Percentiles rank a stretch among this genome's conserved stretches.
phyloP scores from a whole-genome alignment of 768 basidiomycete species.

The Kwoniella shandongensis region DNA sequence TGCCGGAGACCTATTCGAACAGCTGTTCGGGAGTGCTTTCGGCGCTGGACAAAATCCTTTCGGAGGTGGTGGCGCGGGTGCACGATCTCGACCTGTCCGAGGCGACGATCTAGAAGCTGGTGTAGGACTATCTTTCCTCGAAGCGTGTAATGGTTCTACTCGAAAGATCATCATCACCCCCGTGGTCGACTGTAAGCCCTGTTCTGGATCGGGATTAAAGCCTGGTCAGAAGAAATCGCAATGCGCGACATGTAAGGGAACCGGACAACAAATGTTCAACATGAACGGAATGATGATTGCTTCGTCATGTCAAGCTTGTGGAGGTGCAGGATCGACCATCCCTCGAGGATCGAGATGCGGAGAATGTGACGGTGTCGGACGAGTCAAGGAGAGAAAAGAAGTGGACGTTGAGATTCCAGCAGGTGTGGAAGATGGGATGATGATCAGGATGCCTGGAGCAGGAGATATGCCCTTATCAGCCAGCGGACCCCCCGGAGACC shows the following conservation, averaged over 20 bases:
- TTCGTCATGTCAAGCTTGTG: slow-evolving; percentile 78
- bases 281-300: slow-evolving; percentile 98
- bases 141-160: slow-evolving; percentile 86
- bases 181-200: slow-evolving; percentile 77
- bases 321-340: slow-evolving; percentile 75
- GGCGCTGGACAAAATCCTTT: slow-evolving; percentile 54
- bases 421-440: slow-evolving; percentile 22
- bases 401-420: slow-evolving; percentile 21
- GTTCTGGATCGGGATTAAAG: slow-evolving; percentile 83
- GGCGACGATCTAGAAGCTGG: slow-evolving; percentile 81
- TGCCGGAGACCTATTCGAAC: slow-evolving; percentile 74
- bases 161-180: slow-evolving; percentile 75
- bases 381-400: slow-evolving; percentile 61
- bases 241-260: slow-evolving; percentile 78
- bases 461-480: slow-evolving; percentile 83
- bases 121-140: slow-evolving; percentile 78
- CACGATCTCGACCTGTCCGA: slow-evolving; percentile 56
- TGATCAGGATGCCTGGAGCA: slow-evolving; percentile 62
- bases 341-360: slow-evolving; percentile 76
- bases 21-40: slow-evolving; percentile 68
- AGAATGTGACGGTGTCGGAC: slow-evolving; percentile 80
- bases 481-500: slow-evolving; percentile 76
- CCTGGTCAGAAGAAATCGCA: slow-evolving; percentile 75
- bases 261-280: slow-evolving; percentile 83
- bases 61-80: slow-evolving; percentile 56